phyloP scores from a whole-genome alignment of 768 basidiomycete species.

The Podaxis sp. region DNA sequence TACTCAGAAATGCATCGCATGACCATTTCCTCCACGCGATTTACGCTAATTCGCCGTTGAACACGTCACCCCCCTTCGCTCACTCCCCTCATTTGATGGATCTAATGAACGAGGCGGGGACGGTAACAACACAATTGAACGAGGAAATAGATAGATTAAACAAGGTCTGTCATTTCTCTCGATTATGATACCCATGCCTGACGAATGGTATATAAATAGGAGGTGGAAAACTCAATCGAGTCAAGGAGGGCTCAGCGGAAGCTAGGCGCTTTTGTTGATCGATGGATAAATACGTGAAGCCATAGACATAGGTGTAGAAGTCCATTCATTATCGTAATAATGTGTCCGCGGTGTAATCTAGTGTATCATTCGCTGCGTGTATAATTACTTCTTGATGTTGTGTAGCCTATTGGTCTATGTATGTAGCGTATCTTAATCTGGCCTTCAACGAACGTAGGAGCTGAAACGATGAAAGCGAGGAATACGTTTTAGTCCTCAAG shows the following conservation, averaged over 20 bases:
- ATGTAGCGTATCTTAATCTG: background rate
- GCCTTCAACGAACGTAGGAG: too few species aligned
- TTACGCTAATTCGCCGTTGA: conserved; percentile 27
- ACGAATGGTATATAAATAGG: conserved; percentile 18
- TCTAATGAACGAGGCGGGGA: conserved; percentile 21
- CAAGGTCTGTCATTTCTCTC: background rate
- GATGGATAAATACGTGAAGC: conserved; percentile 8
- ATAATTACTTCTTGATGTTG: background rate
- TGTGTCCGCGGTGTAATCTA: background rate
- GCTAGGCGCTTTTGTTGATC: conserved; percentile 20
- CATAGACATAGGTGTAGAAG: background rate
- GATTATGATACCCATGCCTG: background rate
- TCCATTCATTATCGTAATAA: background rate
- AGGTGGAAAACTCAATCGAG: conserved; percentile 10
- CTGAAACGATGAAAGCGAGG: too few species aligned
- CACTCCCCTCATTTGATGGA: conserved; percentile 15
- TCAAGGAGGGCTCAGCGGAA: conserved; percentile 14
- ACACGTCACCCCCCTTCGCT: conserved; percentile 27
- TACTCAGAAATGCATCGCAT: conserved; percentile 14
- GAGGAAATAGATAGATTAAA: conserved; percentile 1
- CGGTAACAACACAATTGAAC: conserved; percentile 6
- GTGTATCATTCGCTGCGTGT: background rate
- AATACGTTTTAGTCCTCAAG: background rate
- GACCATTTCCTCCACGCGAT: conserved; percentile 19
- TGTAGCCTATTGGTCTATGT: background rate